Conservation (phyloP, 169 alveolate species). For the Eimeria maxima region DNA sequence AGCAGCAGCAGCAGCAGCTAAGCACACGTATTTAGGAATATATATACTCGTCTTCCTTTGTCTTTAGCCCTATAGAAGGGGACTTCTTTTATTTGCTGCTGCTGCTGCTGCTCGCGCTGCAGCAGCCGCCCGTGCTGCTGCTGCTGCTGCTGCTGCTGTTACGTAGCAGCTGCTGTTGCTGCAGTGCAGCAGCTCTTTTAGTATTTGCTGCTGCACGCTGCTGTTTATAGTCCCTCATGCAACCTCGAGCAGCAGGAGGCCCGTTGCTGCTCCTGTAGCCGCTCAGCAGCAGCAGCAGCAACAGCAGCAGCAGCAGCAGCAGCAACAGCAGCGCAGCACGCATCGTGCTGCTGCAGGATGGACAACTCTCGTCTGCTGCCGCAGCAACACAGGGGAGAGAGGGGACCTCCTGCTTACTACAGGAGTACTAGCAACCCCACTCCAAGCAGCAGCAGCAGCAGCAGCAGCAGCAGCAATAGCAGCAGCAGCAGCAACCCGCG, state of each 20-base stretch:
- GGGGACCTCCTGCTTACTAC: background rate
- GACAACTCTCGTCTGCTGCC: background rate
- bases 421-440: slow-evolving; percentile 4
- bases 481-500: slow-evolving; percentile 25
- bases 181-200: background rate
- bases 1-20: background rate
- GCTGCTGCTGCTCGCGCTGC: background rate
- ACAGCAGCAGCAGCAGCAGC: slow-evolving; percentile 26
- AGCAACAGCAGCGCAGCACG: slow-evolving; percentile 24
- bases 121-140: background rate
- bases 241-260: background rate
- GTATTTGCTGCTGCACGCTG: background rate
- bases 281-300: background rate
- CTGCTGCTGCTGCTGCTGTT: slow-evolving; percentile 4
- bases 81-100: background rate
- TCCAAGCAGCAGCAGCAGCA: slow-evolving; percentile 6
- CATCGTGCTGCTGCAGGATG: slow-evolving; percentile 22
- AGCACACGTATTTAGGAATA: background rate
- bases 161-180: background rate
- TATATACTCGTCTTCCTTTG: background rate
- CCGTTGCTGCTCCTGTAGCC: slow-evolving; percentile 9
- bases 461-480: slow-evolving; percentile 13
- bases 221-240: background rate
- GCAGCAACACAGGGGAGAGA: background rate
- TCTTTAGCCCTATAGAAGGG: background rate